Conservation (phyloP, 176 grass and related monocot species). For the Carex littledalei region DNA sequence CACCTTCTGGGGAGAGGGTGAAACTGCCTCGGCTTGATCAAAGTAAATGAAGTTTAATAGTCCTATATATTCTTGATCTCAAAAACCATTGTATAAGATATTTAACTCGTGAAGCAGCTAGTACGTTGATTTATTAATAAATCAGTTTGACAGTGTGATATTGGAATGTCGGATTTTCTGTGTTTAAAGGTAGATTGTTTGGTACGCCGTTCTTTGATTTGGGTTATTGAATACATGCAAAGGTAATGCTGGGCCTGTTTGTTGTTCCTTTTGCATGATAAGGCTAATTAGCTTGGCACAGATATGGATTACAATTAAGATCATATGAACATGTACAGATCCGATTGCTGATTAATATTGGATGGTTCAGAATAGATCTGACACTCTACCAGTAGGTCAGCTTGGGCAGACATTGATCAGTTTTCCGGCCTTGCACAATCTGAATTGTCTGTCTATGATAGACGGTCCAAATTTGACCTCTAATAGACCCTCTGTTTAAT, state of each 20-base stretch:
- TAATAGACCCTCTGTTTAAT: not conserved
- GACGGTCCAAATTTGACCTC: not conserved
- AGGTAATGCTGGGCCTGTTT: not conserved
- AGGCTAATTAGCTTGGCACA: not conserved
- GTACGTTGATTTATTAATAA: not conserved
- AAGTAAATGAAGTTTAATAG: not conserved
- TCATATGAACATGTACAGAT: not conserved
- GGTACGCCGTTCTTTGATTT: not conserved
- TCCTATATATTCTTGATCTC: not conserved
- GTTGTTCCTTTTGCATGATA: not conserved
- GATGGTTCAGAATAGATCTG: not conserved
- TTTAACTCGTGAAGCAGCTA: not conserved
- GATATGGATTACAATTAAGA: not conserved
- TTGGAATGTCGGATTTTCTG: not conserved
- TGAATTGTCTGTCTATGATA: not conserved
- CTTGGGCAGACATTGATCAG: not conserved
- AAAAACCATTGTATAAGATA: not conserved
- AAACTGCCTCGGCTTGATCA: constrained; percentile 2
- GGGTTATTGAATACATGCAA: not conserved
- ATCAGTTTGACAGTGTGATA: not conserved
- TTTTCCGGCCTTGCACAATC: not conserved
- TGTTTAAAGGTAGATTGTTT: not conserved
- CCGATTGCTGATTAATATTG: not conserved
- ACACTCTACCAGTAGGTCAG: too few species aligned
- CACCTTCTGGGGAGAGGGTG: constrained; percentile 59